Conservation (phyloP, 2,329 filamentous ascomycete species). For the Beauveria medogensis region DNA sequence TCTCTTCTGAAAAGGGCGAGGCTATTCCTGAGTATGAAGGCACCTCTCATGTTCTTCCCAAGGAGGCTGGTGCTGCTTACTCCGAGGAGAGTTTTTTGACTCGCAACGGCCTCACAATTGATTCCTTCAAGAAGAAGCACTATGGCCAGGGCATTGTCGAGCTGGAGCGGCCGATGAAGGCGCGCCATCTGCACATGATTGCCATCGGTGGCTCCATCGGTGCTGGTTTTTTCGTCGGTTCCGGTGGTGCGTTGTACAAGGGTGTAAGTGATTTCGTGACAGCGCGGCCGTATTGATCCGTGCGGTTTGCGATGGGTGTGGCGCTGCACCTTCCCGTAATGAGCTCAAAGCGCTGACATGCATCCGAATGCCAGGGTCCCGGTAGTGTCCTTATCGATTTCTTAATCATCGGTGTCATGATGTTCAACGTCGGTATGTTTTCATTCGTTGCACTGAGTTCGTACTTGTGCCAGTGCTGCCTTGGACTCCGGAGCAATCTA, state of each 20-base stretch:
- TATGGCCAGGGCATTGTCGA: constrained; percentile 25
- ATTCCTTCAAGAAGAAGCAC: constrained; percentile 27
- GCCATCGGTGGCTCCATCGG: constrained; percentile 54
- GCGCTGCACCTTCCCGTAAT: background rate
- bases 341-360: background rate
- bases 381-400: constrained; percentile 42
- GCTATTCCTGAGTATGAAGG: constrained; percentile 8
- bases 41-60: constrained; percentile 10
- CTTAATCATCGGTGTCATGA: constrained; percentile 49
- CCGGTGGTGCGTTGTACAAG: constrained; percentile 42
- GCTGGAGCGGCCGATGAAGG: constrained; percentile 42
- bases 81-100: constrained; percentile 25
- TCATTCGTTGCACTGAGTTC: background rate
- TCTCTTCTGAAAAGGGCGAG: constrained; percentile 15
- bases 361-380: constrained; percentile 23
- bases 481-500: background rate
- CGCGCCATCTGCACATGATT: constrained; percentile 55
- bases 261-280: constrained; percentile 33
- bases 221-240: constrained; percentile 56
- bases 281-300: background rate
- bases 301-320: background rate
- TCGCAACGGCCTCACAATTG: constrained; percentile 27
- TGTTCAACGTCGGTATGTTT: constrained; percentile 43
- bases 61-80: constrained; percentile 12
- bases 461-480: background rate